phyloP scores from a whole-genome alignment of 441 rosid genomes.

The Brassica balearica region DNA sequence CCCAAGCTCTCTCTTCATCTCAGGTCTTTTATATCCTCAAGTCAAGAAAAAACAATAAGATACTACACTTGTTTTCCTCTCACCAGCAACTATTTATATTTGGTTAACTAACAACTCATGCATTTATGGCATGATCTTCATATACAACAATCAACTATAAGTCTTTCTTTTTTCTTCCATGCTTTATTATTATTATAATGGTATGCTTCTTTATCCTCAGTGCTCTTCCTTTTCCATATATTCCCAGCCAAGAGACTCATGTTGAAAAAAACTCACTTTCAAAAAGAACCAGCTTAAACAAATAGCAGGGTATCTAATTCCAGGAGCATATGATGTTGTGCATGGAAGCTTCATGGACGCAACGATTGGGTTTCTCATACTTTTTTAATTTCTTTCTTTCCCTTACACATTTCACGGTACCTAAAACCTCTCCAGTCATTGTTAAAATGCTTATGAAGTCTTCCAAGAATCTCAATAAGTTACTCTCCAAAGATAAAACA shows the following conservation, averaged over 20 bases:
- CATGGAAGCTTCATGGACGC: conserved; percentile 38
- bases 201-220: conserved; percentile 29
- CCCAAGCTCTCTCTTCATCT: conserved; percentile 54
- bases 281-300: conserved; percentile 38
- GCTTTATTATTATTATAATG: conserved; percentile 33
- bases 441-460: conserved; percentile 25
- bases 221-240: conserved; percentile 41
- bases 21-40: conserved; percentile 17
- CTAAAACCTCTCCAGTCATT: conserved; percentile 38
- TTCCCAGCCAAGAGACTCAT: conserved; percentile 37
- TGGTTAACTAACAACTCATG: conserved; percentile 29
- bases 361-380: conserved; percentile 36
- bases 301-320: conserved; percentile 47
- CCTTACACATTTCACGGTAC: conserved; percentile 41
- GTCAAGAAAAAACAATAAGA: conserved; percentile 4
- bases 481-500: conserved; percentile 29
- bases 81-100: conserved; percentile 30
- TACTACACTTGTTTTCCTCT: conserved; percentile 23
- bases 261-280: conserved; percentile 32
- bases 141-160: conserved; percentile 18
- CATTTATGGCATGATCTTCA: conserved; percentile 41
- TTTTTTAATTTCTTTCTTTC: conserved; percentile 40
- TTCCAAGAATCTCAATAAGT: conserved; percentile 36
- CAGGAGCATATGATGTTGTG: conserved; percentile 34
- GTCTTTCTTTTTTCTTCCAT: conserved; percentile 16